Conservation (phyloP, 2,329 filamentous ascomycete genomes). For the Curvularia hawaiiensis region DNA sequence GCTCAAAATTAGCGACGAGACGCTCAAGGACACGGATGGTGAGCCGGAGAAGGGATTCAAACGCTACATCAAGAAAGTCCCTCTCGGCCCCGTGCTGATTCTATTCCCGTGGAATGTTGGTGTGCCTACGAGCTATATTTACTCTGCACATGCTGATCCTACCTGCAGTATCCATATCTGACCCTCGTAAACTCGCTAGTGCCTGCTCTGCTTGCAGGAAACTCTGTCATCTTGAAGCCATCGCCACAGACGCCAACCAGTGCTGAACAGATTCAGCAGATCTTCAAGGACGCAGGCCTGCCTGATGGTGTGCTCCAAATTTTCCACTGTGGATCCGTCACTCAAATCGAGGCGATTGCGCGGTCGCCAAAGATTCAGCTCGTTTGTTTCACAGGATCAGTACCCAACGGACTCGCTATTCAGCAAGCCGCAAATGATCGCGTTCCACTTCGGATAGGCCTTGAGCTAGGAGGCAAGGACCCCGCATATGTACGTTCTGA, state of each 20-base stretch:
- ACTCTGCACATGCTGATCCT: slow-evolving; percentile 23
- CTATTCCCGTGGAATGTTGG: slow-evolving; percentile 96
- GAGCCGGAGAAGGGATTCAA: slow-evolving; percentile 87
- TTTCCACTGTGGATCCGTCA: slow-evolving; percentile 84
- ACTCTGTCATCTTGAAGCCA: slow-evolving; percentile 91
- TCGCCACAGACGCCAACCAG: slow-evolving; percentile 94
- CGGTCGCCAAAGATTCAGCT: slow-evolving; percentile 76
- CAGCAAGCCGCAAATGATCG: slow-evolving; percentile 84
- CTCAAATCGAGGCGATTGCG: slow-evolving; percentile 77
- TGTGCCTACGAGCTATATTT: slow-evolving; percentile 29
- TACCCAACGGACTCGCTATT: slow-evolving; percentile 83
- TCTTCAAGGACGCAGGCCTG: slow-evolving; percentile 80
- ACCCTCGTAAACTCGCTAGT: slow-evolving; percentile 92
- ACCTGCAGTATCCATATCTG: slow-evolving; percentile 82
- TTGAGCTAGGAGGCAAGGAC: slow-evolving; percentile 95
- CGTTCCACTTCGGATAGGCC: slow-evolving; percentile 76
- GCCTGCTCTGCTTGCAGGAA: slow-evolving; percentile 87
- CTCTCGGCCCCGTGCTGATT: slow-evolving; percentile 84
- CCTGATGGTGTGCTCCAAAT: slow-evolving; percentile 86
- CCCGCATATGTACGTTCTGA: slow-evolving; percentile 87
- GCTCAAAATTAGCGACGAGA: slow-evolving; percentile 79
- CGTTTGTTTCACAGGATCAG: slow-evolving; percentile 93
- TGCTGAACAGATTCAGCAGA: slow-evolving; percentile 78
- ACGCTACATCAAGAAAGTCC: slow-evolving; percentile 85
- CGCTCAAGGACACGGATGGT: slow-evolving; percentile 78